phyloP scores from a whole-genome alignment of 1,139 yeast species.

The Scheffersomyces lignicola region DNA sequence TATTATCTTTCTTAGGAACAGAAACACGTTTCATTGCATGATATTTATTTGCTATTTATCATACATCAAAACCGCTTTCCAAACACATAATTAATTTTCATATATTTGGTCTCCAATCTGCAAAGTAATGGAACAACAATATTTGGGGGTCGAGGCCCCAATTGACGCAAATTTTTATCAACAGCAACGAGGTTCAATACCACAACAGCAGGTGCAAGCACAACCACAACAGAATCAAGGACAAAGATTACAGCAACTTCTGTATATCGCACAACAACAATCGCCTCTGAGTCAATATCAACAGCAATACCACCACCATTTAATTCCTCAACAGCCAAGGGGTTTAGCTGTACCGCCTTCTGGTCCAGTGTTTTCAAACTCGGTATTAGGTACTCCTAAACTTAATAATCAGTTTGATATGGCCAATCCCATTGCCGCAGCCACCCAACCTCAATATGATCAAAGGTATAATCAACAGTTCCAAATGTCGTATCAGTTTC shows the following conservation, averaged over 20 bases:
- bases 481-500: slow-evolving; percentile 4
- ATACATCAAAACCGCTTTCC: no score
- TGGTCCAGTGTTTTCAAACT: not conserved
- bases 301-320: slow-evolving; percentile 4
- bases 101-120: no score
- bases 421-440: not conserved
- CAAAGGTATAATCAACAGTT: slow-evolving; percentile 1
- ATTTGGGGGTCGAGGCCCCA: slow-evolving; percentile 29
- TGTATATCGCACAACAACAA: slow-evolving; percentile 11
- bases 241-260: slow-evolving; percentile 12
- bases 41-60: no score
- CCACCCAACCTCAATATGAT: slow-evolving; percentile 2
- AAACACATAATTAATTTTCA: no score
- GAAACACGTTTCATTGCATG: no score
- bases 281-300: slow-evolving; percentile 4
- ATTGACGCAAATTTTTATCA: slow-evolving; percentile 22
- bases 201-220: slow-evolving; percentile 10
- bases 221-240: slow-evolving; percentile 9
- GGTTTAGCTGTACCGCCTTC: slow-evolving; percentile 4
- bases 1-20: no score
- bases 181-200: not conserved
- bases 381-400: not conserved
- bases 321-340: slow-evolving; percentile 5
- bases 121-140: slow-evolving; percentile 33
- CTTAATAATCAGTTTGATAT: slow-evolving; percentile 1